A percentile compares a stretch with the other conserved stretches of the same genome.
These are phyloP conservation scores for Beauveria sp. DNA, from an alignment of 2,329 filamentous ascomycete genomes.

Conservation along the genomic window DNA sequence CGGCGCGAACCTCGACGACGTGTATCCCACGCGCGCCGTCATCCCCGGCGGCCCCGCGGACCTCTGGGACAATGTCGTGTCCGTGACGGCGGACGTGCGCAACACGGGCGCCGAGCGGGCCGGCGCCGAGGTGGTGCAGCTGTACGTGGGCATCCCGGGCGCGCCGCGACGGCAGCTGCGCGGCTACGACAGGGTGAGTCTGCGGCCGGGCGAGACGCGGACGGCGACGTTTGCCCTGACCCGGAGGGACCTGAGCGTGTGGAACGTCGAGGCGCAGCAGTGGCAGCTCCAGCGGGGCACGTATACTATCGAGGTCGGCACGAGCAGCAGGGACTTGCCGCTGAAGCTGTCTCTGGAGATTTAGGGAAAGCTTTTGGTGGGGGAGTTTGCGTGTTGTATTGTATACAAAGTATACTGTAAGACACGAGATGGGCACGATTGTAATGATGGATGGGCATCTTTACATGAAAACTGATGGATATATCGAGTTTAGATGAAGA, in stretches of 20 bases:
- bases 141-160: conserved; percentile 45
- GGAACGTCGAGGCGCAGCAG: conserved; percentile 53
- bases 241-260: conserved; percentile 58
- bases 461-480: too few species aligned
- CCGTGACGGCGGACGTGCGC: conserved; percentile 28
- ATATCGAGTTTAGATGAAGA: too few species aligned
- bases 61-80: conserved; percentile 39
- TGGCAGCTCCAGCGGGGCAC: conserved; percentile 46
- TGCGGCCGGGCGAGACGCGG: conserved; percentile 37
- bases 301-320: conserved; percentile 38
- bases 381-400: too few species aligned
- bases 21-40: conserved; percentile 32
- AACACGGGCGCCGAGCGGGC: conserved; percentile 34
- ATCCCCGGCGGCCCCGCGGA: conserved; percentile 37
- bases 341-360: conserved; percentile 32
- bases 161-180: conserved; percentile 52
- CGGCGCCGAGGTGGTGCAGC: conserved; percentile 40
- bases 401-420: too few species aligned
- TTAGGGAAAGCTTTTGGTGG: conserved; percentile 9
- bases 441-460: too few species aligned
- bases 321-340: conserved; percentile 38
- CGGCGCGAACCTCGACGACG: conserved; percentile 13
- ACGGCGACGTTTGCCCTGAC: conserved; percentile 46
- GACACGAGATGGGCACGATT: too few species aligned
- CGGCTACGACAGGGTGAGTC: conserved; percentile 54